Evolutionary conservation across 345 rosid genomes (phyloP), one percentile per base, ranked within the genome.

Genomic region (Salix udensis): DNA sequence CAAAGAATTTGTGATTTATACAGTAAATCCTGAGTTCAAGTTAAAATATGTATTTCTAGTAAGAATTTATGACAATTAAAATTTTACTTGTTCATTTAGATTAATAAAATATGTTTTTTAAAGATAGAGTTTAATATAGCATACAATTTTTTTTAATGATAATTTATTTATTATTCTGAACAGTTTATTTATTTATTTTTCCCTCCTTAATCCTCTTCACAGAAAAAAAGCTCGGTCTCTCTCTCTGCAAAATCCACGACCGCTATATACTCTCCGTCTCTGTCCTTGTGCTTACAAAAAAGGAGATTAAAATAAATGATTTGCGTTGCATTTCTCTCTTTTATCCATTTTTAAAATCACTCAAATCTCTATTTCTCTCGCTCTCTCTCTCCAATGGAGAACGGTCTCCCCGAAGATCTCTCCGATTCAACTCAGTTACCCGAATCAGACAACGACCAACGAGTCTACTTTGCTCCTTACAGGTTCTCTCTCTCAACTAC

Each of bases 391-490:
- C 44, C 48, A 77, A 77, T 90, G 89, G 91, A 81, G 50, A 81
- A 84, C 77, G 82, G 75, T 66, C 65, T 71, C 52, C 46, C 89
- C 68, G 91, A 87, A 60, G 89, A 83, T 79, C 84, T 80, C 82
- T 80, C 89, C 79, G 89, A 80, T 88, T 87, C 88, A 73, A 76
- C 91, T 85, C 87, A 72, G 78, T 87, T 82, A 69, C 65, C 88
- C 83, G 91, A 89, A 82, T 83, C 92, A 30, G 88, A 84, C 84
- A 82, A 80, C 82, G 93, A 89, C 82, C 98, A 91, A 87, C 90
- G 97, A 39, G 89, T 96, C 84, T 93, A 93, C 91, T 89, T 93
- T 79, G 98, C 92, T 42, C 97, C 99, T 13, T 83, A 82, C 82
- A 90, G 97, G 98, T 93, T 62, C 42, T 72, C 30, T 46, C 24